phyloP scores from a whole-genome alignment of 371 early-diverging fungal species.

The Dinochytrium kinnereticum region DNA sequence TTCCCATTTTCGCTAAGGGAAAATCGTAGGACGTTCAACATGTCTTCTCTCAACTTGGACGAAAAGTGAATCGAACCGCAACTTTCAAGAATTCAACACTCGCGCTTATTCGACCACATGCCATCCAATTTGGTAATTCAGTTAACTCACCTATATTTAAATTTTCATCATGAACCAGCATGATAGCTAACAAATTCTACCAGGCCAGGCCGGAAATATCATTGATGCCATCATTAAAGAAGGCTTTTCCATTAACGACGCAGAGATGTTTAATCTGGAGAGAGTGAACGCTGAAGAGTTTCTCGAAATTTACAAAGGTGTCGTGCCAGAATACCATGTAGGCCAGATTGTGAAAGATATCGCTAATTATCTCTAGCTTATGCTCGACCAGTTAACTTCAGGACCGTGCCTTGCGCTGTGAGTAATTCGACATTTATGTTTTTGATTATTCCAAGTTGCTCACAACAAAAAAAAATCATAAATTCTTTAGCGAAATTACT shows the following conservation, averaged over 20 bases:
- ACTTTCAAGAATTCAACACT: constrained; percentile 48
- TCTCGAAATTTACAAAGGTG: constrained; percentile 60
- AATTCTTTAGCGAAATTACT: constrained; percentile 37
- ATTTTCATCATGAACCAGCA: too few species aligned
- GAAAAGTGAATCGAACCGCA: constrained; percentile 38
- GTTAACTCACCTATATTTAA: neutral
- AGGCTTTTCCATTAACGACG: constrained; percentile 51
- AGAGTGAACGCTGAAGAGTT: constrained; percentile 57
- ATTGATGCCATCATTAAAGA: constrained; percentile 38
- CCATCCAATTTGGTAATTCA: constrained; percentile 42
- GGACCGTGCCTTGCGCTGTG: constrained; percentile 53
- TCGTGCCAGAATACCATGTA: constrained; percentile 60
- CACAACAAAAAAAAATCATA: too few species aligned
- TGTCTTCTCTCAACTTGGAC: neutral
- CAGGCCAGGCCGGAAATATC: constrained; percentile 51
- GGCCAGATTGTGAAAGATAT: neutral
- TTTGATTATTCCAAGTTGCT: neutral
- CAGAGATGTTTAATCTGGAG: constrained; percentile 49
- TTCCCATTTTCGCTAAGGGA: too few species aligned
- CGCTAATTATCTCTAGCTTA: constrained; percentile 31
- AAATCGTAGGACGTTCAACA: neutral
- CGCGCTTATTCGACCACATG: constrained; percentile 54
- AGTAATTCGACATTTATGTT: neutral
- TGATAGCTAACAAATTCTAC: neutral
- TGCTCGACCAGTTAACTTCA: constrained; percentile 54